These are phyloP conservation scores for Microdochium nivale DNA, from an alignment of 2,329 filamentous ascomycete genomes.

Conservation along the genomic window DNA sequence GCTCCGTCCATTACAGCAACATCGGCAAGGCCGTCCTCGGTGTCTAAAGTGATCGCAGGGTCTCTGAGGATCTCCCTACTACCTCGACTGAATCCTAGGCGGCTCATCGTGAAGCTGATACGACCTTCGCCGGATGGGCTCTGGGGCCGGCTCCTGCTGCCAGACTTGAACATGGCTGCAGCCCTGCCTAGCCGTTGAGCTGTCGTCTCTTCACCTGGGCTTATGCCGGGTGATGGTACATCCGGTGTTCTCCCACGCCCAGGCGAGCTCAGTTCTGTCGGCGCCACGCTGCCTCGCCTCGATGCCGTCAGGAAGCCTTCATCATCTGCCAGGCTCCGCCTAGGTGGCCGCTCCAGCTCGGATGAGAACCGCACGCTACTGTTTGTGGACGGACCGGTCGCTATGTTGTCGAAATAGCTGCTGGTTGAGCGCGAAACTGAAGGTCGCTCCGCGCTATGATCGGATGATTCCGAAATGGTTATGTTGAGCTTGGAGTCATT, in stretches of 20 bases:
- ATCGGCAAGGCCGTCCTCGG: conserved; percentile 1
- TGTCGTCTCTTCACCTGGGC: conserved; percentile 39
- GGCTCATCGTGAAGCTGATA: conserved; percentile 42
- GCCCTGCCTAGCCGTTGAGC: conserved; percentile 48
- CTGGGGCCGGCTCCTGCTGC: conserved; percentile 42
- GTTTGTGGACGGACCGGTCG: conserved; percentile 23
- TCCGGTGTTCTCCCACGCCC: conserved; percentile 43
- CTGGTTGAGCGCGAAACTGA: conserved; percentile 25
- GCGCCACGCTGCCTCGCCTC: neutral
- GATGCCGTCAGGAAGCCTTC: conserved; percentile 25
- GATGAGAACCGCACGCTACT: conserved; percentile 46
- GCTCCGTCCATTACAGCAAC: neutral
- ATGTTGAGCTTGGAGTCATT: conserved; percentile 38
- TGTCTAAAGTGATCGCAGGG: conserved; percentile 8
- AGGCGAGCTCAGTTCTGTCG: conserved; percentile 20
- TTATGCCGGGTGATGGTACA: conserved; percentile 32
- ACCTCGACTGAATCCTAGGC: conserved; percentile 12
- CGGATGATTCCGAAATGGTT: conserved; percentile 20
- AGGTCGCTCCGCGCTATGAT: conserved; percentile 18
- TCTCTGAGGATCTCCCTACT: conserved; percentile 5
- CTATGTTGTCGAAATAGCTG: conserved; percentile 35
- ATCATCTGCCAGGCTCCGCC: conserved; percentile 38
- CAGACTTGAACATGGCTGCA: conserved; percentile 42
- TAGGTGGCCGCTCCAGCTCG: conserved; percentile 40
- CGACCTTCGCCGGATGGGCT: conserved; percentile 52